Percentiles rank a stretch among this genome's conserved stretches.
Evolutionary conservation across 169 alveolate species (phyloP).

Genomic region (Theileria sp.): DNA sequence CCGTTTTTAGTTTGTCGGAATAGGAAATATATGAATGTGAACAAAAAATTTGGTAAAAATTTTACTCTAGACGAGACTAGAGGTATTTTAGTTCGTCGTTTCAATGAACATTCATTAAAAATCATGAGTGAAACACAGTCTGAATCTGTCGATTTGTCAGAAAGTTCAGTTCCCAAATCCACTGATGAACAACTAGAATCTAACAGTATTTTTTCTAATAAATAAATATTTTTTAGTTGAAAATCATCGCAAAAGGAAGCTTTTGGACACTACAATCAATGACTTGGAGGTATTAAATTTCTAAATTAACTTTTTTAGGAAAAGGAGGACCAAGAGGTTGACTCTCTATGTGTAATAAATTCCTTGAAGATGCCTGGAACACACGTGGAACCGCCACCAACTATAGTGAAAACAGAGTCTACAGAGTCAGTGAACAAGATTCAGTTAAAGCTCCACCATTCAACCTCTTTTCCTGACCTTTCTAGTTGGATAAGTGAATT

Average conservation of each 20-base stretch:
- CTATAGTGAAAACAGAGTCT: background rate
- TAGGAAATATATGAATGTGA: background rate
- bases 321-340: slow-evolving; percentile 10
- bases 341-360: slow-evolving; percentile 43
- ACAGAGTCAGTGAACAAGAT: slow-evolving; percentile 3
- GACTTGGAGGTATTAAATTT: slow-evolving; percentile 25
- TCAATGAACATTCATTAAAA: slow-evolving; percentile 48
- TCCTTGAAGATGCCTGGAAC: slow-evolving; percentile 58
- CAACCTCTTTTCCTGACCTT: background rate
- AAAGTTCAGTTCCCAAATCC: background rate
- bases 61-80: slow-evolving; percentile 20
- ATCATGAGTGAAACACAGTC: slow-evolving; percentile 25
- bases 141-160: background rate
- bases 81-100: slow-evolving; percentile 32
- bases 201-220: slow-evolving; percentile 2
- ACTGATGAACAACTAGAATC: slow-evolving; percentile 26
- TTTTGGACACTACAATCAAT: slow-evolving; percentile 24
- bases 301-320: background rate
- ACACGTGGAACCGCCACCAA: background rate
- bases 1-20: background rate
- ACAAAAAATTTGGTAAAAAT: slow-evolving; percentile 26
- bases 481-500: slow-evolving; percentile 15
- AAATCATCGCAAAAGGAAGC: slow-evolving; percentile 43
- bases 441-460: background rate
- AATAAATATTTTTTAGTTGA: slow-evolving; percentile 31